phyloP scores from a whole-genome alignment of 2,329 filamentous ascomycete genomes.

The Didymella pomorum region DNA sequence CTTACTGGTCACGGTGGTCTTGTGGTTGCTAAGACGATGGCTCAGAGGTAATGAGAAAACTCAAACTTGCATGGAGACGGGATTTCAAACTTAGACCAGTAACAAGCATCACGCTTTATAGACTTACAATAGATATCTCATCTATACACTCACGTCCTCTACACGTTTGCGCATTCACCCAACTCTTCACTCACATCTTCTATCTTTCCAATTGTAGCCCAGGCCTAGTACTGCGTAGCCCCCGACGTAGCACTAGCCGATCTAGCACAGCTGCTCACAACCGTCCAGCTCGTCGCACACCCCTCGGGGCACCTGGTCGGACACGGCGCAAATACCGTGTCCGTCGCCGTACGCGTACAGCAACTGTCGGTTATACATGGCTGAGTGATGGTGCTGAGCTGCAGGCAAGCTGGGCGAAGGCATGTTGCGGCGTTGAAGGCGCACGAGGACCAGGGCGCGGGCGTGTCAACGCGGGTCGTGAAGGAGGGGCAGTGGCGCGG shows the following conservation, averaged over 20 bases:
- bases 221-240: background rate
- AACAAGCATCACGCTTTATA: background rate
- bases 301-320: constrained; percentile 23
- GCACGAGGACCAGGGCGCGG: constrained; percentile 27
- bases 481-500: constrained; percentile 26
- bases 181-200: background rate
- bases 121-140: background rate
- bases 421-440: constrained; percentile 25
- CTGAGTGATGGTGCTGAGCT: constrained; percentile 25
- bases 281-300: constrained; percentile 29
- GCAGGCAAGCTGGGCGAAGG: constrained; percentile 19
- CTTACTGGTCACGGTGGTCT: background rate
- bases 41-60: background rate
- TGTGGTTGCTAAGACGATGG: background rate
- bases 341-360: constrained; percentile 26
- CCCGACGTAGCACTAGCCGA: background rate
- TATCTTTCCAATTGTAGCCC: background rate
- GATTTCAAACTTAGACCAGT: background rate
- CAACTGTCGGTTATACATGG: constrained; percentile 26
- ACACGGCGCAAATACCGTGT: constrained; percentile 27
- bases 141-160: background rate
- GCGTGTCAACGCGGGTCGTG: constrained; percentile 25
- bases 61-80: background rate
- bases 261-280: constrained; percentile 11
- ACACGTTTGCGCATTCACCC: background rate